These are phyloP conservation scores for Ceriops decandra DNA, from an alignment of 345 rosid species.

Conservation along the genomic window DNA sequence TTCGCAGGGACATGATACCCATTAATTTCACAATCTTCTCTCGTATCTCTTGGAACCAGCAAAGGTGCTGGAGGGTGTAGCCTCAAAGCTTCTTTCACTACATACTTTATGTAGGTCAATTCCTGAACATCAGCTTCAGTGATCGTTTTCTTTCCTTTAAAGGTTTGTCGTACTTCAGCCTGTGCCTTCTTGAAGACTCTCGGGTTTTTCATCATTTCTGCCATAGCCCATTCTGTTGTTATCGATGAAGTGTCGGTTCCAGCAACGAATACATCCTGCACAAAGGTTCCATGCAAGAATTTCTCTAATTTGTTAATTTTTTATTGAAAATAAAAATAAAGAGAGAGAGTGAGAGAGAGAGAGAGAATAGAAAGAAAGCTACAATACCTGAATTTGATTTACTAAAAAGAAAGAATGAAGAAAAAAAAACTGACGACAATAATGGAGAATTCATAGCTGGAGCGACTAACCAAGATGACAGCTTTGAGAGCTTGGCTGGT, in stretches of 20 bases:
- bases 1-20: constrained; percentile 9
- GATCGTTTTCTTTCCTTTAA: constrained; percentile 13
- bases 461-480: constrained; percentile 7
- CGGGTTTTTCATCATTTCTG: constrained; percentile 19
- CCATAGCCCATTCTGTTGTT: constrained; percentile 18
- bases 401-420: too few species aligned
- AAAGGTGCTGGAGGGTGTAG: constrained; percentile 18
- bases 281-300: not conserved
- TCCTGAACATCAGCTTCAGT: constrained; percentile 14
- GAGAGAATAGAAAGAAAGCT: too few species aligned
- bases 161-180: constrained; percentile 4
- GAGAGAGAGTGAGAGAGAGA: too few species aligned
- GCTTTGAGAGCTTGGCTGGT: constrained; percentile 9
- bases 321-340: not conserved
- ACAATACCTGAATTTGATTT: too few species aligned
- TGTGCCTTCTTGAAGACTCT: constrained; percentile 17
- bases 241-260: constrained; percentile 18
- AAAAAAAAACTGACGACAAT: too few species aligned
- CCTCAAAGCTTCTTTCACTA: constrained; percentile 20
- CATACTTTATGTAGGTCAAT: constrained; percentile 4
- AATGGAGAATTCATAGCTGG: too few species aligned
- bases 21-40: constrained; percentile 9
- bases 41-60: constrained; percentile 17
- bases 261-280: constrained; percentile 13
- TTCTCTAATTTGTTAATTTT: not conserved